These are phyloP conservation scores for Ananas comosus DNA, from an alignment of 176 grass and related monocot genomes.

Conservation along the genomic window DNA sequence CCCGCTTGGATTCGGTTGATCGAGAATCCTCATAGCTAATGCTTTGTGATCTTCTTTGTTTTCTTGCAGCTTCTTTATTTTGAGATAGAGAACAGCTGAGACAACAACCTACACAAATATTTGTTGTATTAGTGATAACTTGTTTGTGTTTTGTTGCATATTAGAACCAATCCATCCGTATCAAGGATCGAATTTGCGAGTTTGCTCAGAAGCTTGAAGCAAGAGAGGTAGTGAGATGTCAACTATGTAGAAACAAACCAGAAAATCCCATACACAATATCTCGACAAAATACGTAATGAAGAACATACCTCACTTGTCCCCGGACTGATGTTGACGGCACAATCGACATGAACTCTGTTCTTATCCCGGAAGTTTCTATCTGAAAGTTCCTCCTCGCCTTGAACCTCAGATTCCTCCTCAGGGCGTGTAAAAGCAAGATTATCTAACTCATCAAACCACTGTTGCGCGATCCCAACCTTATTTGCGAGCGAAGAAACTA, in stretches of 20 bases:
- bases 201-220: neutral
- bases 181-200: too few species aligned
- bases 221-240: neutral
- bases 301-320: slow-evolving; percentile 60
- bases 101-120: slow-evolving; percentile 50
- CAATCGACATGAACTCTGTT: slow-evolving; percentile 47
- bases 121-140: neutral
- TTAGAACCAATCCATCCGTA: too few species aligned
- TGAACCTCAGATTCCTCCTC: slow-evolving; percentile 28
- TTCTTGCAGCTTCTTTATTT: slow-evolving; percentile 10
- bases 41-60: slow-evolving; percentile 20
- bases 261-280: neutral
- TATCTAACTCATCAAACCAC: slow-evolving; percentile 93
- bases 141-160: neutral
- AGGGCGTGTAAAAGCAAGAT: slow-evolving; percentile 62
- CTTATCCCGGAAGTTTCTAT: slow-evolving; percentile 38
- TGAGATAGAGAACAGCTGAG: slow-evolving; percentile 56
- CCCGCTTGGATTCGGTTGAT: slow-evolving; percentile 1
- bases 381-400: slow-evolving; percentile 17
- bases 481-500: neutral
- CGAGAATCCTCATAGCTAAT: slow-evolving; percentile 31
- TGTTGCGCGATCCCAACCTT: slow-evolving; percentile 84
- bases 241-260: too few species aligned
- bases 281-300: neutral
- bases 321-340: slow-evolving; percentile 60